These are phyloP conservation scores for Thielaviopsis euricoi DNA, from an alignment of 2,329 filamentous ascomycete genomes.

Conservation along the genomic window DNA sequence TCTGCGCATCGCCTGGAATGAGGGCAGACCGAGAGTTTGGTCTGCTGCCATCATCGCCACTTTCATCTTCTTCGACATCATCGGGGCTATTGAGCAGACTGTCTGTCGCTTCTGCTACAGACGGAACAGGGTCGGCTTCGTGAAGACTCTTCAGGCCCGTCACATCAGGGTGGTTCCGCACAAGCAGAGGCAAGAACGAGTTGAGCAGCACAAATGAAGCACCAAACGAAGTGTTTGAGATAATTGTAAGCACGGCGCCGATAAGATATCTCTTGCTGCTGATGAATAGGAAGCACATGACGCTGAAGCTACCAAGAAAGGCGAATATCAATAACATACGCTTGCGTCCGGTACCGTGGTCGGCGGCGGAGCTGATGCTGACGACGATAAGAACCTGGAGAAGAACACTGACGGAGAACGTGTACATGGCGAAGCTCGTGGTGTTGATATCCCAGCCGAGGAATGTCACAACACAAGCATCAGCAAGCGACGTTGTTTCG, in stretches of 20 bases:
- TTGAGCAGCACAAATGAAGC: constrained; percentile 92
- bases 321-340: constrained; percentile 74
- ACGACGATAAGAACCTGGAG: constrained; percentile 83
- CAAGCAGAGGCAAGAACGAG: constrained; percentile 81
- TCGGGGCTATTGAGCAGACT: background rate
- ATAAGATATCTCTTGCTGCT: constrained; percentile 61
- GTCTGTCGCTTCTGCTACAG: background rate
- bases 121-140: background rate
- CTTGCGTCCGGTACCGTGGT: constrained; percentile 87
- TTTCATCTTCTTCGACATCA: background rate
- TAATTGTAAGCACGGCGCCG: constrained; percentile 67
- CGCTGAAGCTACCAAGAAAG: constrained; percentile 60
- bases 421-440: constrained; percentile 96
- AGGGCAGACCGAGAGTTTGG: constrained; percentile 31
- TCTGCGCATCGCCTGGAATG: constrained; percentile 20
- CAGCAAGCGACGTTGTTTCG: constrained; percentile 15
- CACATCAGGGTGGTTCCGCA: constrained; percentile 58
- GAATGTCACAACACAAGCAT: constrained; percentile 67
- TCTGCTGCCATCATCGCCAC: constrained; percentile 15
- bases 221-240: constrained; percentile 88
- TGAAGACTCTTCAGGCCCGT: constrained; percentile 3
- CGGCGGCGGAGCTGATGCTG: constrained; percentile 88
- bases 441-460: constrained; percentile 83
- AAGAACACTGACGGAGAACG: constrained; percentile 82
- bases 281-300: constrained; percentile 78